Conservation (phyloP, 1,284 basidiomycete species). For the Butyriboletus appendiculatus region DNA sequence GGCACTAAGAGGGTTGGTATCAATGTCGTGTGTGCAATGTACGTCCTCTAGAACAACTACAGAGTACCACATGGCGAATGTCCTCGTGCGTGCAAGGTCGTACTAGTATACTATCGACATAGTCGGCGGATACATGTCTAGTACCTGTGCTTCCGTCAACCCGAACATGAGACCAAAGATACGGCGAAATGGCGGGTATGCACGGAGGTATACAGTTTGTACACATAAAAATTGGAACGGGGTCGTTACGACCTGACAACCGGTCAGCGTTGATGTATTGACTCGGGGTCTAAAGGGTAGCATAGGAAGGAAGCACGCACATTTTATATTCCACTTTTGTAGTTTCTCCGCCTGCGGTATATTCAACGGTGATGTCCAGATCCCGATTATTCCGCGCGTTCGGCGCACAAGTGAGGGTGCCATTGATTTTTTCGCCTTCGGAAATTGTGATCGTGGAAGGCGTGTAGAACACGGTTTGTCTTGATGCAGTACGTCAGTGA, state of each 20-base stretch:
- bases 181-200: constrained; percentile 3
- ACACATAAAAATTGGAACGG: constrained; percentile 1
- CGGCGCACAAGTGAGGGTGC: constrained; percentile 76
- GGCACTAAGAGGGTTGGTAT: not conserved
- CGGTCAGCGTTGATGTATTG: constrained; percentile 54
- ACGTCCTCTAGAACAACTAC: not conserved
- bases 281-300: constrained; percentile 5
- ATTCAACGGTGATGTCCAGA: constrained; percentile 84
- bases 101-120: constrained; percentile 5
- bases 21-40: constrained; percentile 3
- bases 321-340: constrained; percentile 71
- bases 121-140: constrained; percentile 18
- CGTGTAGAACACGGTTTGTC: constrained; percentile 97
- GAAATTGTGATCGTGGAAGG: constrained; percentile 69
- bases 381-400: constrained; percentile 92
- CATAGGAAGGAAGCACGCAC: constrained; percentile 53
- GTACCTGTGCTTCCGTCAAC: constrained; percentile 27
- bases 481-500: constrained; percentile 30
- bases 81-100: not conserved
- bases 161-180: constrained; percentile 2
- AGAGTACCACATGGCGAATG: not conserved
- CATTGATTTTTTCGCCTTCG: constrained; percentile 72
- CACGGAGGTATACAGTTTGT: constrained; percentile 10
- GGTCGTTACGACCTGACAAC: constrained; percentile 65
- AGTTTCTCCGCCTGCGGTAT: constrained; percentile 47